Base-by-base conservation (phyloP, 176 grass and related monocot species). In the Tillandsia leiboldiana region DNA sequence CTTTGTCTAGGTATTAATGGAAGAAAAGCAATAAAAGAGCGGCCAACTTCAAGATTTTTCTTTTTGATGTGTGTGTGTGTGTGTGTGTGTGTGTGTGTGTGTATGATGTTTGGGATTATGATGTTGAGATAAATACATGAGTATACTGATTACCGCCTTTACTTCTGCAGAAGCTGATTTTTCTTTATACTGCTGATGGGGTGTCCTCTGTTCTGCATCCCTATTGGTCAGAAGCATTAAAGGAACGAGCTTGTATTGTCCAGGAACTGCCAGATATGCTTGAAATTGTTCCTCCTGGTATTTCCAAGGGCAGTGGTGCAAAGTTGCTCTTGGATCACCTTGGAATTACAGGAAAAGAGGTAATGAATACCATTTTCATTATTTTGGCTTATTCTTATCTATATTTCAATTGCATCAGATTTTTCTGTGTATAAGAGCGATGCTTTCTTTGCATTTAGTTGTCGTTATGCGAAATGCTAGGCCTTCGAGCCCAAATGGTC, bases 281-380 rank as follows among this genome's bases (percentile, higher is more conserved):
- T 70, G 89, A 90, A 74, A 87, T 97, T 66, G 71, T 90, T 51
- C 84, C 93, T 23, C 17, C 75, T 63, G 24, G 74, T 71, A 78
- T 77, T 65, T 92, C 93, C 63, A 97, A 97, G 29, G 27, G 79
- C 29, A 53, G 61, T 68, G 93, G 84, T 69, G 20, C 90, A 62
- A 90, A 79, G 84, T 81, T 81, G 67, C 67, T 97, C 58, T 73
- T 92, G 62, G 66, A 97, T 87, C 86, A 97, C 77, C 86, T 97
- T 51, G 93, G 79, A 76, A 78, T 97, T 79, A 92, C 76, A 70
- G 75, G 73, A 79, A 73, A 81, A 54, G 72, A 82, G 83, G 84
- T 90, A 90, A 33, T 65, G 11, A 63, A 82, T n/a, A 3, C 12
- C 63, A 87, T 65, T 28, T 61, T 61, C 56, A 61, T 22, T 23